phyloP scores from a whole-genome alignment of 169 alveolate species.

The Plasmodium gonderi region DNA sequence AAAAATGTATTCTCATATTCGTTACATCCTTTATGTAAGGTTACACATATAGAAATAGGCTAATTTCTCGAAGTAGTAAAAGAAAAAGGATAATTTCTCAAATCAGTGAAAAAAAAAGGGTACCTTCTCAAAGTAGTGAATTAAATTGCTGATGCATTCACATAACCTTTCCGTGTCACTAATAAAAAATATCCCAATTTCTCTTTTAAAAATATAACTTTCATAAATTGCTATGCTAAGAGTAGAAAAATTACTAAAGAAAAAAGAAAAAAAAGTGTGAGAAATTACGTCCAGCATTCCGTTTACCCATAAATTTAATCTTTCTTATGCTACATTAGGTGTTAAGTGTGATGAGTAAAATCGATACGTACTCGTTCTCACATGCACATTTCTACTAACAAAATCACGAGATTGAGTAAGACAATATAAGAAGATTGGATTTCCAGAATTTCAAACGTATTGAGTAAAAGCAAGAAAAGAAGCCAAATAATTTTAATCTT shows the following conservation, averaged over 20 bases:
- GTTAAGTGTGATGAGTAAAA: background rate
- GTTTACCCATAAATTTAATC: background rate
- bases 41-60: background rate
- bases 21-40: background rate
- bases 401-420: background rate
- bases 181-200: background rate
- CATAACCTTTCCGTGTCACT: background rate
- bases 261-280: background rate
- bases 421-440: background rate
- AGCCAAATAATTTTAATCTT: no score
- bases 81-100: background rate
- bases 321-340: background rate
- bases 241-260: background rate
- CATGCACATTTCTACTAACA: background rate
- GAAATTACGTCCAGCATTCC: background rate
- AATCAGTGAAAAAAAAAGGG: background rate
- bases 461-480: no score
- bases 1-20: background rate
- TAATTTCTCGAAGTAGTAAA: background rate
- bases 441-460: no score
- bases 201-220: background rate
- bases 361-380: background rate
- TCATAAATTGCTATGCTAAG: background rate
- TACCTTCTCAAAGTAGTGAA: background rate
- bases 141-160: background rate